Base-by-base conservation (phyloP, 2,329 filamentous ascomycete genomes). In the Fusarium pseudocircinatum region DNA sequence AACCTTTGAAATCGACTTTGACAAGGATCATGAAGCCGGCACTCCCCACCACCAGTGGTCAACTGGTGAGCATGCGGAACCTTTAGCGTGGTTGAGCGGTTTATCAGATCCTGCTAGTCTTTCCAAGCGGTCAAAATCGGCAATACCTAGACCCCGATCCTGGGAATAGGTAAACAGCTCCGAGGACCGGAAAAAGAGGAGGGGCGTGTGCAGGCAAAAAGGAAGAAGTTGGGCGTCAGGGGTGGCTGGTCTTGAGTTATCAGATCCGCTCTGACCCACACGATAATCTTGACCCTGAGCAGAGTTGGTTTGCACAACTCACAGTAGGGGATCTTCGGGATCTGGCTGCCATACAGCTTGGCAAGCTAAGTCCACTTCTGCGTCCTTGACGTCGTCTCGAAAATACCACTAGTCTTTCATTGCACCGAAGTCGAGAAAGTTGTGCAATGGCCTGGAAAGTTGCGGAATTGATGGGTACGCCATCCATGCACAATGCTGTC, bases 261-360 rank as follows among this genome's bases (percentile, higher is more conserved):
- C 76, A 73, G 76, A 78, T 78, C 76, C 76, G 76, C 74, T 60
- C 63, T 67, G 62, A 43, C 42, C 63, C 72, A 69, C 72, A 56
- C 42, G 50, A 62, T 30, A 61, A 67, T 70, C 50, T 68, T 56
- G 28, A 62, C 69, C 44, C 50, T 53, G 62, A 56, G 32, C 36
- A 44, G 39, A 63, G 62, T 63, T 71, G 58, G 69, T 71, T 71
- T 58, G 58, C 42, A 58, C 53, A 47, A 56, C 30, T 57, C 54
- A 50, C 40, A 46, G 59, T 42, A 52, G 69, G 50, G 52, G 57
- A 73, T 73, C 65, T 39, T 66, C 52, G 47, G 46, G 30, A 60
- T 40, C 44, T 60, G 42, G 16, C 26, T 30, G 42, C 44, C 39
- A 59, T 53, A 60, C 34, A 43, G 46, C 52, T 49, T 57, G 34